phyloP scores from a whole-genome alignment of 1,139 yeast species.

The Yamadazyma oceani region DNA sequence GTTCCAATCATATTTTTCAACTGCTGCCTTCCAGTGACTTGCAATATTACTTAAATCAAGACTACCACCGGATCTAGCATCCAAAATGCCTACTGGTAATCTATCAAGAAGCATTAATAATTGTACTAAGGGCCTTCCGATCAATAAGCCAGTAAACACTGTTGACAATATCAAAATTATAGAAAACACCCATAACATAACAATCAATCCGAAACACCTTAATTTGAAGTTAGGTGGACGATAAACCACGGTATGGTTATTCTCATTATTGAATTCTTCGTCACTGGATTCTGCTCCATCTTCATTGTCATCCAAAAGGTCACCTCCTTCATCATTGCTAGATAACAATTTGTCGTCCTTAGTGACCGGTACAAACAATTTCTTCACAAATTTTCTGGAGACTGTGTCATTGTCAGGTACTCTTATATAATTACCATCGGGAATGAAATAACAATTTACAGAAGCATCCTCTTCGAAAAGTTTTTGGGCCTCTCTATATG shows the following conservation, averaged over 20 bases:
- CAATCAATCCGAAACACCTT: conserved; percentile 57
- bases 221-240: conserved; percentile 75
- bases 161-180: conserved; percentile 45
- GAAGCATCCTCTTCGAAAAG: conserved; percentile 43
- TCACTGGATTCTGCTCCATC: conserved; percentile 43
- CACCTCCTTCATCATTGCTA: conserved; percentile 21
- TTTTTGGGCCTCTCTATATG: conserved; percentile 44
- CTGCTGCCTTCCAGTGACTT: no score
- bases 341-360: conserved; percentile 67
- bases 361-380: conserved; percentile 79
- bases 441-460: conserved; percentile 57
- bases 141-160: conserved; percentile 30
- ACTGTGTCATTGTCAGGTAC: conserved; percentile 85
- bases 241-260: conserved; percentile 74
- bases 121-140: conserved; percentile 37
- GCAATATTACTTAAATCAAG: background rate
- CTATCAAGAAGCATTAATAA: background rate
- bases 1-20: conserved; percentile 19
- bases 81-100: background rate
- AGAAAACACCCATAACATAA: conserved; percentile 71
- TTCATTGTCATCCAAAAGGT: conserved; percentile 19
- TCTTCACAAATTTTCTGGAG: conserved; percentile 60
- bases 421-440: conserved; percentile 78
- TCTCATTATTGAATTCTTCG: conserved; percentile 50
- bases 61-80: background rate